Evolutionary conservation across 2,329 filamentous ascomycete genomes (phyloP).

Genomic region (Coniochaeta hoffmannii): DNA sequence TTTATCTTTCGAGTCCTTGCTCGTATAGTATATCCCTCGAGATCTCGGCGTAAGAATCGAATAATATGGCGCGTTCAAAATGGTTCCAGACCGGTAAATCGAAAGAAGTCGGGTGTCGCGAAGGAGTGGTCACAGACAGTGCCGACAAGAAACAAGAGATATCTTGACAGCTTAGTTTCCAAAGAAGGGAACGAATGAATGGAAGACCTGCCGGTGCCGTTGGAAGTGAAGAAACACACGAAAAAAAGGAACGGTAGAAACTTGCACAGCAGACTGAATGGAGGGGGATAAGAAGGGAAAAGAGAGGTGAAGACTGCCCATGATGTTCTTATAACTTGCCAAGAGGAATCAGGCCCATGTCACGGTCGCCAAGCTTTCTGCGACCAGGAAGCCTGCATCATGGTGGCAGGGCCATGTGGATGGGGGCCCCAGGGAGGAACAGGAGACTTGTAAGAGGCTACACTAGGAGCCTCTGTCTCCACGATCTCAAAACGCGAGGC

Average conservation of each 20-base stretch:
- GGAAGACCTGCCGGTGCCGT: conserved; percentile 11
- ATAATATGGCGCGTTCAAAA: conserved; percentile 11
- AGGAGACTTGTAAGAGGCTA: conserved; percentile 8
- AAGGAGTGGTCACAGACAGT: conserved; percentile 39
- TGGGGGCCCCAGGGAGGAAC: conserved; percentile 10
- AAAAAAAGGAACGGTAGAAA: conserved; percentile 25
- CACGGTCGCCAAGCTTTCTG: conserved; percentile 14
- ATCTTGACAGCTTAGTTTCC: conserved; percentile 16
- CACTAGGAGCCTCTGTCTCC: conserved; percentile 19
- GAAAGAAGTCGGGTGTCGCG: conserved; percentile 23
- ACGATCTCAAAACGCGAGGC: conserved; percentile 33
- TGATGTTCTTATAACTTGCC: conserved; percentile 6
- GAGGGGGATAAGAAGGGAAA: background rate
- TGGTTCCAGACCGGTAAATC: conserved; percentile 44
- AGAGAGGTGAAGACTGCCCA: background rate
- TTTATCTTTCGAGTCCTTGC: background rate
- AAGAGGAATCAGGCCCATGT: conserved; percentile 1
- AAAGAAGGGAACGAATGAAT: conserved; percentile 39
- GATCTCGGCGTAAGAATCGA: conserved; percentile 18
- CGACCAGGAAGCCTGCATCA: conserved; percentile 14
- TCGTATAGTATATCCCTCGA: conserved; percentile 6
- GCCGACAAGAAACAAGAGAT: conserved; percentile 23
- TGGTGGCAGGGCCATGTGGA: conserved; percentile 8
- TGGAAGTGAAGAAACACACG: conserved; percentile 20
- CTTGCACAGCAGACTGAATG: conserved; percentile 9